Conservation (phyloP, 495 filamentous ascomycete species). For the Trichoderma asperelloides region DNA sequence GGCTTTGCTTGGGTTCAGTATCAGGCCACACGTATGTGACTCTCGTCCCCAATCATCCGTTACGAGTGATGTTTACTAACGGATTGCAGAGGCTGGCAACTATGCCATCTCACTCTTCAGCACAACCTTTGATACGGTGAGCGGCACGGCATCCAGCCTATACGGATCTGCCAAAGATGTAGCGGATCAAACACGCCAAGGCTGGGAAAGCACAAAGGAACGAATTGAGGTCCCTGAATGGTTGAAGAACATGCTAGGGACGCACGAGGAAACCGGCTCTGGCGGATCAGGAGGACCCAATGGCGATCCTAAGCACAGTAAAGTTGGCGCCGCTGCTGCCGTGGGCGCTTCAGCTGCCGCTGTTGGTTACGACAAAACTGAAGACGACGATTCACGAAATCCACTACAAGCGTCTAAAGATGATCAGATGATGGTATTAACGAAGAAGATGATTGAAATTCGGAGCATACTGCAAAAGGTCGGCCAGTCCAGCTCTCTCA, state of each 20-base stretch:
- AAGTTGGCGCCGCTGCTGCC: conserved; percentile 46
- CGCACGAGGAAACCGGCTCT: conserved; percentile 41
- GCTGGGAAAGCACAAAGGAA: conserved; percentile 78
- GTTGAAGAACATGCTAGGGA: conserved; percentile 65
- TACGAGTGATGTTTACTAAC: conserved; percentile 19
- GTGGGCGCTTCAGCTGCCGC: conserved; percentile 59
- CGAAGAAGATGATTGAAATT: conserved; percentile 99
- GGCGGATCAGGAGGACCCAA: conserved; percentile 33
- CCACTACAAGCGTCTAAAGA: conserved; percentile 63
- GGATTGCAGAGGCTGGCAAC: conserved; percentile 65
- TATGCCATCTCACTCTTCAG: conserved; percentile 78
- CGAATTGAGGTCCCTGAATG: conserved; percentile 73
- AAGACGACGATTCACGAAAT: conserved; percentile 59
- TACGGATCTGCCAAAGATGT: conserved; percentile 64
- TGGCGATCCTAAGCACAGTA: conserved; percentile 52
- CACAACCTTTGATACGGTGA: conserved; percentile 58
- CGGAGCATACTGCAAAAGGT: conserved; percentile 81
- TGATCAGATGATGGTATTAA: conserved; percentile 99
- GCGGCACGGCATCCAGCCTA: conserved; percentile 52
- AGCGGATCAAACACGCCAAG: conserved; percentile 65
- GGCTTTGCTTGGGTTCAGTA: conserved; percentile 90
- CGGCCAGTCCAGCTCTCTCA: conserved; percentile 80
- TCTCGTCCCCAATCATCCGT: conserved; percentile 1
- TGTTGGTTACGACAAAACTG: conserved; percentile 64
- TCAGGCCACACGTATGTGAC: conserved; percentile 74